Base-by-base conservation (phyloP, 176 grass and related monocot genomes). In the Puya raimondii region DNA sequence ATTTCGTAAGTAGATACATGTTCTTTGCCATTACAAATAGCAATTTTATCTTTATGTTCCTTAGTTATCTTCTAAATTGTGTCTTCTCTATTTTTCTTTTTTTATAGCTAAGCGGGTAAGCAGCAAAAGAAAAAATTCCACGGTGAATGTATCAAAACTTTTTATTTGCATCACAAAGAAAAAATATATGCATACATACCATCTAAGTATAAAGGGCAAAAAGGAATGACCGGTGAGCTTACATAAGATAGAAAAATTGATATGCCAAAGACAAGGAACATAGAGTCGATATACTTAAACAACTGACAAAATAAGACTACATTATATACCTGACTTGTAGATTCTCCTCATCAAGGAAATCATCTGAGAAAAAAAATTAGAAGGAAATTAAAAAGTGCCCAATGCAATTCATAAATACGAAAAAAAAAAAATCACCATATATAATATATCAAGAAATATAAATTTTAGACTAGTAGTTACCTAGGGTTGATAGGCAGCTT, bases 401-500 rank as follows among this genome's bases (percentile, higher is more conserved):
- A 48, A 59, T 14, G 59, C 42, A 66, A 16, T 20, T 25, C 66
- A 82, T 66, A 50, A 42, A 78, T 65, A 56, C n/a, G 50, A 70
- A 70, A 70, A 70, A 54, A 12, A 51, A 3, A 33, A 59, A 77
- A 69, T 14, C 33, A 52, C 47, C 27, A 48, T 49, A 78, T 78
- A 53, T 57, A 61, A 18, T 70, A 42, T 42, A 7, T 42, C 33
- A 42, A 42, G 7, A 42, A 42, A 42, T 42, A 42, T 42, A 42
- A 42, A 42, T 42, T 42, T 42, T 42, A 42, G 5, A 42, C 4
- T 6, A 42, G 33, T 7, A 84, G 74, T 48, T 79, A 91, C 88
- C 82, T 15, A 91, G 65, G 74, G 50, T 84, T 81, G 88, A 91
- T 81, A 85, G 78, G 80, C 88, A 91, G 58, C 81, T 91, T 51